Evolutionary conservation across 2,329 filamentous ascomycete species (phyloP).

Genomic region (Phyllosticta capitalensis): DNA sequence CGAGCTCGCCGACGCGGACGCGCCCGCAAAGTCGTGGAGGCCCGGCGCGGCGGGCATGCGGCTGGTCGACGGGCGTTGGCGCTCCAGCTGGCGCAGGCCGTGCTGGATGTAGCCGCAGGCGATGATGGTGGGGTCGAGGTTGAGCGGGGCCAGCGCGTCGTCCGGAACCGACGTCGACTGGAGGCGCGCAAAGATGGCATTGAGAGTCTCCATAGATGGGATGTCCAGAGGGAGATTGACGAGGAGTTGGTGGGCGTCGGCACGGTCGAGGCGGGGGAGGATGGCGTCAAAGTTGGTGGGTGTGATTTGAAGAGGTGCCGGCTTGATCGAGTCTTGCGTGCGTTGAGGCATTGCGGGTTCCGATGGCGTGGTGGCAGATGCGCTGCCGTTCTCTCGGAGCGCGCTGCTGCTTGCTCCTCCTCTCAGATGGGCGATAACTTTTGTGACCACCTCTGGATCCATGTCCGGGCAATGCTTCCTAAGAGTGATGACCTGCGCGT

Average conservation of each 20-base stretch:
- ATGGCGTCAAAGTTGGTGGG: background rate
- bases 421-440: too few relatives aligned
- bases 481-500: too few relatives aligned
- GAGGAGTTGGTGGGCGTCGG: conserved; percentile 19
- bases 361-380: background rate
- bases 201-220: conserved; percentile 30
- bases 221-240: conserved; percentile 28
- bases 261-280: background rate
- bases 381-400: too few relatives aligned
- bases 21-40: background rate
- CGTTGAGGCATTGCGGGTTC: background rate
- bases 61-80: conserved; percentile 11
- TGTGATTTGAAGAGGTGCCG: background rate
- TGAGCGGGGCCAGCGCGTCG: conserved; percentile 17
- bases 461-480: too few relatives aligned
- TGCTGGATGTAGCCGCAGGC: conserved; percentile 30
- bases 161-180: conserved; percentile 15
- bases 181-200: conserved; percentile 21
- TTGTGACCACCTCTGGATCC: too few relatives aligned
- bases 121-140: conserved; percentile 22
- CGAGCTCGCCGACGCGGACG: background rate
- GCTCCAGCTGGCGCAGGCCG: conserved; percentile 26
- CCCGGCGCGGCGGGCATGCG: background rate
- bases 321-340: background rate
- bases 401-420: too few relatives aligned